Conservation (phyloP, 768 basidiomycete genomes). For the Leccinum boreale region DNA sequence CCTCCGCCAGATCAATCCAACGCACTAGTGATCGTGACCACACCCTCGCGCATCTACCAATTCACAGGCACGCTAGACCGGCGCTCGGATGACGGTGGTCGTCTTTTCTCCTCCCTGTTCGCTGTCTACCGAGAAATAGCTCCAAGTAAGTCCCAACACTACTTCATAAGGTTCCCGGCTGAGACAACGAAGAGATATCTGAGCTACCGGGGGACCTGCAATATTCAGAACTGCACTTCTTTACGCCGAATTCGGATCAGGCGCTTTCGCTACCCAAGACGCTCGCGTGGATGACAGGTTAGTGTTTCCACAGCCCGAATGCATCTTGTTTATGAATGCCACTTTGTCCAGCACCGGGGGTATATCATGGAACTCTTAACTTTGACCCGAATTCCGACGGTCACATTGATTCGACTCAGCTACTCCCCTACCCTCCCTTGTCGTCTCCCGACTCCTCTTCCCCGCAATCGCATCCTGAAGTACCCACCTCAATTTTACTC, state of each 20-base stretch:
- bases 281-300: conserved; percentile 92
- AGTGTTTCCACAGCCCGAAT: conserved; percentile 12
- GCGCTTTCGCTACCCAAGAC: conserved; percentile 64
- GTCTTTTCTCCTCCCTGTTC: conserved; percentile 75
- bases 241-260: conserved; percentile 66
- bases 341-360: conserved; percentile 62
- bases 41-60: conserved; percentile 87
- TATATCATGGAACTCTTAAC: conserved; percentile 81
- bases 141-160: conserved; percentile 61
- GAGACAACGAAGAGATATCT: conserved; percentile 65
- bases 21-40: conserved; percentile 76
- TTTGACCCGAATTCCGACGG: conserved; percentile 69
- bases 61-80: conserved; percentile 70
- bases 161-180: conserved; percentile 11
- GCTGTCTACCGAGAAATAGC: conserved; percentile 67
- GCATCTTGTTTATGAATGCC: conserved; percentile 1
- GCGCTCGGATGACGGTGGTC: conserved; percentile 70
- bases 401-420: conserved; percentile 71
- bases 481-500: conserved; percentile 74
- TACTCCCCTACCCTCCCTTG: conserved; percentile 70
- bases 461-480: conserved; percentile 28
- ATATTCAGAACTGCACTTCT: conserved; percentile 80
- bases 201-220: conserved; percentile 81
- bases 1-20: conserved; percentile 59
- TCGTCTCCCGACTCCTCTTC: conserved; percentile 25